Evolutionary conservation across 805 yeast species (phyloP).

Genomic region (Nakazawaea pomicola): DNA sequence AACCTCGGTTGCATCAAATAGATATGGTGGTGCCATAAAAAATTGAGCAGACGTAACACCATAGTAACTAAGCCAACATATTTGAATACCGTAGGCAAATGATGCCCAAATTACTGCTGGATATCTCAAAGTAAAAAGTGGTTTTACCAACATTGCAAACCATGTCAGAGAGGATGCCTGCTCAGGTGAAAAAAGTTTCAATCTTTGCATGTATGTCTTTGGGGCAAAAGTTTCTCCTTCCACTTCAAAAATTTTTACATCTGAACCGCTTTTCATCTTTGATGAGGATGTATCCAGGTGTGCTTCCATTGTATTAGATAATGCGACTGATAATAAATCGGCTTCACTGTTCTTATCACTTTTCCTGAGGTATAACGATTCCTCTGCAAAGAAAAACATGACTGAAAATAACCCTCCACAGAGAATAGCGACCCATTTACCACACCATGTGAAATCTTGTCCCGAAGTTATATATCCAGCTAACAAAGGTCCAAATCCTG

Average conservation of each 20-base stretch:
- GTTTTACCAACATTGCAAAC: slow-evolving; percentile 32
- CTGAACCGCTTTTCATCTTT: not conserved
- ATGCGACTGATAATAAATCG: slow-evolving; percentile 14
- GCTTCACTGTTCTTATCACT: no score
- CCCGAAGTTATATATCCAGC: slow-evolving; percentile 40
- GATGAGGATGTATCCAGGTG: slow-evolving; percentile 15
- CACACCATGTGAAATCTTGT: slow-evolving; percentile 36
- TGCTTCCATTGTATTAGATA: slow-evolving; percentile 27
- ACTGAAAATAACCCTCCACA: slow-evolving; percentile 31
- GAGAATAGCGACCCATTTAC: slow-evolving; percentile 33
- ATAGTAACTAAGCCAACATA: slow-evolving; percentile 44
- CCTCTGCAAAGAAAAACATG: slow-evolving; percentile 31
- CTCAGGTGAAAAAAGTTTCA: slow-evolving; percentile 30
- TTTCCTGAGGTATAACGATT: slow-evolving; percentile 37
- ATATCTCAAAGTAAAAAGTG: slow-evolving; percentile 27
- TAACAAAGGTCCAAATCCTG: slow-evolving; percentile 39
- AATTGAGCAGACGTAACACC: slow-evolving; percentile 38
- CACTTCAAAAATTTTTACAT: slow-evolving; percentile 5
- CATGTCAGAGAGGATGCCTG: slow-evolving; percentile 37
- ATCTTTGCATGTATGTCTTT: slow-evolving; percentile 32
- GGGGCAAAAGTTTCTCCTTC: not conserved
- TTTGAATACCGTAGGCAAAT: slow-evolving; percentile 40
- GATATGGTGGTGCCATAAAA: slow-evolving; percentile 32
- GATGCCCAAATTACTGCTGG: slow-evolving; percentile 46
- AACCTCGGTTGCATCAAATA: slow-evolving; percentile 30